Evolutionary conservation across 2,329 filamentous ascomycete species (phyloP), one percentile per base, ranked within the genome.

Genomic region (Cordyceps cateniannulata): DNA sequence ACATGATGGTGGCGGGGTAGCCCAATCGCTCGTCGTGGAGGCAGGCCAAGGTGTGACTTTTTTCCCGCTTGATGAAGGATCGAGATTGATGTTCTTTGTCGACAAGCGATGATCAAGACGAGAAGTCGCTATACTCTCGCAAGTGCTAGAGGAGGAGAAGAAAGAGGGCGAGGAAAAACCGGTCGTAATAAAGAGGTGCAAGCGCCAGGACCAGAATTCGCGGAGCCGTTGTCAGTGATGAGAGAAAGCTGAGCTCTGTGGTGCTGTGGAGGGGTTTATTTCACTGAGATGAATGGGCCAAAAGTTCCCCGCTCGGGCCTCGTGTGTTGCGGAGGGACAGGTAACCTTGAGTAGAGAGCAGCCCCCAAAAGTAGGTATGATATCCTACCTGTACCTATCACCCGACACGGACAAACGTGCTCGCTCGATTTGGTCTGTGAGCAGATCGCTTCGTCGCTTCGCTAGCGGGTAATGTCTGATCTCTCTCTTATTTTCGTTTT

Each of bases 1-100:
- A 85, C 83, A 85, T 85, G 69, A 62, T 72, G 64, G 59, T 57
- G 60, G 60, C 62, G 60, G 54, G 64, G 62, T 55, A 61, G 61
- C 61, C 51, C 59, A 58, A 58, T 50, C 53, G 57, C n/a, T 52
- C 32, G 48, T 35, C 14, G 32, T 35, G 27, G 55, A 29, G 42
- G 9, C 7, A 32, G 24, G 29, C 58, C 20, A 47, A 35, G 44
- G 18, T 53, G 42, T 42, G 27, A 8, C 45, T 27, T 52, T 29
- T 58, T 20, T 35, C 32, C 47, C n/a, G 24, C 42, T 2, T n/a
- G 10, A 51, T 29, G 32, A 32, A 42, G 47, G 25, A 29, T n/a
- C 18, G n/a, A 18, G 16, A 22, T 49, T n/a, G 5, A 14, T 12
- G 40, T 48, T 49, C 10, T 14, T 25, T 22, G 8, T 35, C 8